These are phyloP conservation scores for Collybia sordida DNA, from an alignment of 768 basidiomycete genomes.

Conservation along the genomic window DNA sequence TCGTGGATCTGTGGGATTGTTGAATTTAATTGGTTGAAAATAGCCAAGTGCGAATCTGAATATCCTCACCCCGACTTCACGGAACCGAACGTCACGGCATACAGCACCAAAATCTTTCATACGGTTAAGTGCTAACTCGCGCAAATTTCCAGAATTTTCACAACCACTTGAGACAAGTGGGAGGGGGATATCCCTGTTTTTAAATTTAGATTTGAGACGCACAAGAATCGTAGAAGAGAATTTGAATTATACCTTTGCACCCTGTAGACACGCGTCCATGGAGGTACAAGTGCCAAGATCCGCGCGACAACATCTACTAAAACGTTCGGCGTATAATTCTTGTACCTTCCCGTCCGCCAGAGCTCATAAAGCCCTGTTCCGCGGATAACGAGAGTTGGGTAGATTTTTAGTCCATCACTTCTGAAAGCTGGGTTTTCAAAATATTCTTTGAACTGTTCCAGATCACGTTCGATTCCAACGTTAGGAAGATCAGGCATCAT, in stretches of 20 bases:
- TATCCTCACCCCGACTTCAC: constrained; percentile 90
- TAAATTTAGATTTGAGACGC: constrained; percentile 4
- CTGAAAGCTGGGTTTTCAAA: constrained; percentile 98
- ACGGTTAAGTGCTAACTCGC: constrained; percentile 92
- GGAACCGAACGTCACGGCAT: constrained; percentile 95
- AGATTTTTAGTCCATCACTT: constrained; percentile 96
- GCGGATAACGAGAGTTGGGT: constrained; percentile 96
- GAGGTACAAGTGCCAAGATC: constrained; percentile 94
- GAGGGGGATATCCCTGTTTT: constrained; percentile 86
- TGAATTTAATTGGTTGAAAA: constrained; percentile 7
- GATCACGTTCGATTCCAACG: constrained; percentile 94
- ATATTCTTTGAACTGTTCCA: constrained; percentile 99
- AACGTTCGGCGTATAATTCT: constrained; percentile 99
- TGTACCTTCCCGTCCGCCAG: constrained; percentile 96
- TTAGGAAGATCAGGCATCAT: constrained; percentile 99
- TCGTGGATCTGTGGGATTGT: constrained; percentile 76
- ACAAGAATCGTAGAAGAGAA: constrained; percentile 1
- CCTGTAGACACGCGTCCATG: constrained; percentile 98
- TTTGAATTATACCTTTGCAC: constrained; percentile 74
- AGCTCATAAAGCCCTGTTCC: constrained; percentile 96
- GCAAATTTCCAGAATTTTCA: constrained; percentile 95
- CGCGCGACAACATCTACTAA: constrained; percentile 96
- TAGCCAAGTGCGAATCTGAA: constrained; percentile 2
- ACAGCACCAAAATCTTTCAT: constrained; percentile 99
- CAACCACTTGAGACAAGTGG: constrained; percentile 96